These are phyloP conservation scores for Ascochyta koolunga DNA, from an alignment of 2,329 filamentous ascomycete species.

Conservation along the genomic window DNA sequence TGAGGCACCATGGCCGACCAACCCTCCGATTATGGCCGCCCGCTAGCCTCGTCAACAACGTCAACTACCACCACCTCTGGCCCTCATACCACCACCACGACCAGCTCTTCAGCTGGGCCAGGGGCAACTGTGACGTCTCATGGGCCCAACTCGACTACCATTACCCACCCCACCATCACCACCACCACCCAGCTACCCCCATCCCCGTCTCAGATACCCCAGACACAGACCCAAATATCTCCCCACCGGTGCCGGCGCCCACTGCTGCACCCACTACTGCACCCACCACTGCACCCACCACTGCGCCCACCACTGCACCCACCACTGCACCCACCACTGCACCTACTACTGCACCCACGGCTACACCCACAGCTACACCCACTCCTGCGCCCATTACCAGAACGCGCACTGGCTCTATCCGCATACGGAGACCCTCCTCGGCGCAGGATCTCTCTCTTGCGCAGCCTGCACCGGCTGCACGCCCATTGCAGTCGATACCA, in stretches of 20 bases:
- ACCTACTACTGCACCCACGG: constrained; percentile 15
- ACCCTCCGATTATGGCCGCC: constrained; percentile 14
- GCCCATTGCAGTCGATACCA: constrained; percentile 10
- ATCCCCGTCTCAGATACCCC: not conserved
- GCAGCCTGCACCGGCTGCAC: constrained; percentile 8
- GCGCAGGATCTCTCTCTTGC: constrained; percentile 7
- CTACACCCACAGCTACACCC: constrained; percentile 17
- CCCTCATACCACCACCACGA: constrained; percentile 40
- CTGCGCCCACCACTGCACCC: constrained; percentile 15
- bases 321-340: constrained; percentile 17
- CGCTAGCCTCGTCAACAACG: constrained; percentile 22
- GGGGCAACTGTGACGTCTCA: constrained; percentile 29
- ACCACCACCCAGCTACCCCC: constrained; percentile 30
- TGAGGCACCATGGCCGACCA: constrained; percentile 22
- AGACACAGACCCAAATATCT: not conserved
- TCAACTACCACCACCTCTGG: constrained; percentile 39
- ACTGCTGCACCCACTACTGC: constrained; percentile 16
- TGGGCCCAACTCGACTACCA: constrained; percentile 33
- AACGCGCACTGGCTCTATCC: constrained; percentile 34
- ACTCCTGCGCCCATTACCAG: constrained; percentile 14
- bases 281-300: constrained; percentile 14
- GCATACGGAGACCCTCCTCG: constrained; percentile 31
- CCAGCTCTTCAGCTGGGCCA: constrained; percentile 23
- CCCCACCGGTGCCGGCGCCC: constrained; percentile 19
- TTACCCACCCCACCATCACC: constrained; percentile 37